phyloP scores from a whole-genome alignment of 2,329 filamentous ascomycete genomes.

The Leptosphaerulina australis region DNA sequence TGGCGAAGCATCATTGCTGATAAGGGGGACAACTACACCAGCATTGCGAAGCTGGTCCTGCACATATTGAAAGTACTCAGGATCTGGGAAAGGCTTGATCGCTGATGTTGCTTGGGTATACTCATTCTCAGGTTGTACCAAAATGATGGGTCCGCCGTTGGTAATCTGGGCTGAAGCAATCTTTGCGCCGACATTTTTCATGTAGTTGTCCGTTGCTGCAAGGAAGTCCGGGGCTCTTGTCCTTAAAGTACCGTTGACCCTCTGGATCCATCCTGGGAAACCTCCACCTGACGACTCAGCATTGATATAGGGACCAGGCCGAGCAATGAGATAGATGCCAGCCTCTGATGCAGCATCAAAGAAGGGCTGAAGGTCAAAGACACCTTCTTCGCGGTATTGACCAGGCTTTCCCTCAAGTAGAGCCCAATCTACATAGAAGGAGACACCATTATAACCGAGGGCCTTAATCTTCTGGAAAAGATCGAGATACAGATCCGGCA shows the following conservation, averaged over 20 bases:
- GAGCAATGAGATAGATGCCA: constrained; percentile 76
- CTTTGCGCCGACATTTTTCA: constrained; percentile 64
- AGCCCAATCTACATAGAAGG: constrained; percentile 81
- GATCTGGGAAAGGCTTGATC: constrained; percentile 66
- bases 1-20: constrained; percentile 71
- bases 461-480: constrained; percentile 84
- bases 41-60: constrained; percentile 70
- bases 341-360: constrained; percentile 75
- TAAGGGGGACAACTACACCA: constrained; percentile 74
- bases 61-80: constrained; percentile 72
- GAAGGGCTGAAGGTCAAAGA: constrained; percentile 75
- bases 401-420: constrained; percentile 75
- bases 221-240: constrained; percentile 68
- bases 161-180: constrained; percentile 81
- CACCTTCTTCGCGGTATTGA: constrained; percentile 70
- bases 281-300: constrained; percentile 78
- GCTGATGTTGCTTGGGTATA: constrained; percentile 63
- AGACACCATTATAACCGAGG: constrained; percentile 78
- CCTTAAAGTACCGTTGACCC: constrained; percentile 68
- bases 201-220: constrained; percentile 70
- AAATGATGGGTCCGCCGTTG: constrained; percentile 78
- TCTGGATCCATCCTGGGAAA: constrained; percentile 79
- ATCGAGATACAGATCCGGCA: constrained; percentile 69
- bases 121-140: constrained; percentile 83
- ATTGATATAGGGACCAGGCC: constrained; percentile 76